phyloP scores from a whole-genome alignment of 305 asterid species.

The Nicotiana rustica region DNA sequence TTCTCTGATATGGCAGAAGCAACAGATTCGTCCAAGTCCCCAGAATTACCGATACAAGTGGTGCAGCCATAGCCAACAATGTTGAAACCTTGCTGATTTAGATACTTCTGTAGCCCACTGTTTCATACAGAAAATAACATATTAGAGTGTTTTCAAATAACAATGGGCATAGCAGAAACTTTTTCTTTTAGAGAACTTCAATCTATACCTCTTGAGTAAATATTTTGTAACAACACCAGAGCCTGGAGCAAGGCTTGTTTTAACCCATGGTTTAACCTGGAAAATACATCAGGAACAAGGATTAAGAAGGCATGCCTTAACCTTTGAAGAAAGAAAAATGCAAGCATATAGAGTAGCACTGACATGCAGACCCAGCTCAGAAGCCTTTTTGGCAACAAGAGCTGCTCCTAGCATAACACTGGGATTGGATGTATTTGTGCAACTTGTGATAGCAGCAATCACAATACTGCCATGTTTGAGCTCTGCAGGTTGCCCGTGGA shows the following conservation, averaged over 20 bases:
- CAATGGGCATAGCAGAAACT: slow-evolving; percentile 18
- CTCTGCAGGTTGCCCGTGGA: slow-evolving; percentile 89
- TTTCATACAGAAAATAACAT: slow-evolving; percentile 40
- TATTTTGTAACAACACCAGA: slow-evolving; percentile 95
- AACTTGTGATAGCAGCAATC: slow-evolving; percentile 98
- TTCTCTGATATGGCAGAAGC: slow-evolving; percentile 86
- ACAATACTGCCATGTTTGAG: slow-evolving; percentile 96
- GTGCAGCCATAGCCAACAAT: slow-evolving; percentile 98
- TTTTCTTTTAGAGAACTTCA: background rate
- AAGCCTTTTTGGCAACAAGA: slow-evolving; percentile 92
- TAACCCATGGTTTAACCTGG: slow-evolving; percentile 98
- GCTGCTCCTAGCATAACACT: slow-evolving; percentile 99
- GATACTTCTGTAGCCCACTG: slow-evolving; percentile 84
- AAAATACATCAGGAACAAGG: slow-evolving; percentile 27
- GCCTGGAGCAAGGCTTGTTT: slow-evolving; percentile 98
- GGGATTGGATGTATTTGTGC: slow-evolving; percentile 98
- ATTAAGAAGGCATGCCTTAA: slow-evolving; percentile 27
- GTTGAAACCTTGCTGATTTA: slow-evolving; percentile 91
- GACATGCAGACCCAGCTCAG: slow-evolving; percentile 90
- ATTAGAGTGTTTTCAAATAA: background rate
- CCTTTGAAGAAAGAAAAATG: background rate
- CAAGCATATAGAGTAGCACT: slow-evolving; percentile 33
- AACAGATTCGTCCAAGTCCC: slow-evolving; percentile 87
- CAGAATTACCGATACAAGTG: slow-evolving; percentile 93
- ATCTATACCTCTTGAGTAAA: slow-evolving; percentile 73